These are phyloP conservation scores for Tripterygium wilfordii DNA, from an alignment of 177 flowering plant genomes.

Conservation along the genomic window DNA sequence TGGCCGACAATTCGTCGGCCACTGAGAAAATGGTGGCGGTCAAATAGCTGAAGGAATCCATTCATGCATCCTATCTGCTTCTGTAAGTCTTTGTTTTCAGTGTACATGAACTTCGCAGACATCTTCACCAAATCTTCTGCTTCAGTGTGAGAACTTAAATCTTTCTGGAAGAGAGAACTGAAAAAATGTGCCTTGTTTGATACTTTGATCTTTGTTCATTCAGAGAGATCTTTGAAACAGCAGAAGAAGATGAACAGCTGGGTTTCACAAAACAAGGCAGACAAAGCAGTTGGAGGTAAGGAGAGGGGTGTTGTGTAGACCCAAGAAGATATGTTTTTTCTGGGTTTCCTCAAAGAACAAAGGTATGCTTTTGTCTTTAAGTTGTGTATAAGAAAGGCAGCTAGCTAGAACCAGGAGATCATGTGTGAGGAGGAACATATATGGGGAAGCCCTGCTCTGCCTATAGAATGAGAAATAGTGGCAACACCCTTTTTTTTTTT, in stretches of 20 bases:
- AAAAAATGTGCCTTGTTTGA: too few species aligned
- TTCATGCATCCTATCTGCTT: constrained; percentile 68
- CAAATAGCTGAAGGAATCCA: constrained; percentile 57
- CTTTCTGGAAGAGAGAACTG: too few species aligned
- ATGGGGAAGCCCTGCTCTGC: too few species aligned
- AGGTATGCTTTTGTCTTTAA: constrained; percentile 22
- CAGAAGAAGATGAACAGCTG: constrained; percentile 8
- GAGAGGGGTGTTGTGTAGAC: constrained; percentile 17
- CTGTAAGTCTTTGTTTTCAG: constrained; percentile 40
- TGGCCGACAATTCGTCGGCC: constrained; percentile 22
- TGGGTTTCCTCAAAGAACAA: constrained; percentile 18
- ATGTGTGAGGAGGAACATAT: constrained; percentile 2
- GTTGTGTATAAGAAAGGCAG: constrained; percentile 19
- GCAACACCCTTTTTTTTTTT: constrained; percentile 1
- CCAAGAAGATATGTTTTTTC: constrained; percentile 28
- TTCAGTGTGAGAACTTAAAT: too few species aligned
- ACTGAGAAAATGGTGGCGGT: constrained; percentile 38
- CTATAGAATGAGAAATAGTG: constrained; percentile 10
- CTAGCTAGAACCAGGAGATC: neutral
- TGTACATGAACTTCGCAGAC: constrained; percentile 36
- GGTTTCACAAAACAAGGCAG: constrained; percentile 15
- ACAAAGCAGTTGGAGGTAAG: neutral
- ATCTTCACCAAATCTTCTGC: too few species aligned
- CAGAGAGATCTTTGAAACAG: neutral
- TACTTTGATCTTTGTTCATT: neutral